Evolutionary conservation across 371 early-diverging fungal genomes (phyloP), one percentile per base, ranked within the genome.

Genomic region (Batkoa obscura): DNA sequence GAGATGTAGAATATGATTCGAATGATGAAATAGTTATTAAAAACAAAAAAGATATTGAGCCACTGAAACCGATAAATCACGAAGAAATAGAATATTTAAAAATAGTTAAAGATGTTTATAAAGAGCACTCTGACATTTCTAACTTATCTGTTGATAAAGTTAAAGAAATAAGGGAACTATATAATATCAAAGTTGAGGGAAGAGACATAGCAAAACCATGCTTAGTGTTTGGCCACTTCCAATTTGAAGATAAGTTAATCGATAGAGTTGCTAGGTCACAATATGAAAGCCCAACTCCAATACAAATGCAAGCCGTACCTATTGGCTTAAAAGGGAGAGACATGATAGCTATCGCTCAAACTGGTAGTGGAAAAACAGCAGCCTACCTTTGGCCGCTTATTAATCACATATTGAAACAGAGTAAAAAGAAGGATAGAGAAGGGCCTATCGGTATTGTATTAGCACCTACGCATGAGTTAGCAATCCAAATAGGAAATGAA

Each of bases 261-360:
- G 64, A 69, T 76, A 64, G 81, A 83, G 23, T 99, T 91, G 68
- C 66, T 76, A 31, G 73, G 72, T 17, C 10, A 5, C 6, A 10
- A 17, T 49, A 49, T 33, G 32, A 6, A 3, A 30, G 15, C 2
- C 98, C 99, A 5, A 94, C 94, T 9, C 98, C 90, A 65, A 96
- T 99, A 62, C 99, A 99, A 65, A 68, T 73, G 35, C 81, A 81
- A 10, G 86, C 89, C 57, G 82, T 95, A 48, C 83, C 80, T 0
- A 68, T 78, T 46, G 74, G 84, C 34, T 3, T 37, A 30, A 2
- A 6, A 3, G 51, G 41, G 9, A 2, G 2, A 12, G 43, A 55
- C 30, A 9, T 55, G 2, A 33, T 55, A 2, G 55, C 9, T 43
- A 30, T 30, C 15, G 55, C 55, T 30, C 30, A 33, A 17, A 55